Evolutionary conservation across 208 protist genomes (phyloP).

Genomic region (Lotmaria passim): DNA sequence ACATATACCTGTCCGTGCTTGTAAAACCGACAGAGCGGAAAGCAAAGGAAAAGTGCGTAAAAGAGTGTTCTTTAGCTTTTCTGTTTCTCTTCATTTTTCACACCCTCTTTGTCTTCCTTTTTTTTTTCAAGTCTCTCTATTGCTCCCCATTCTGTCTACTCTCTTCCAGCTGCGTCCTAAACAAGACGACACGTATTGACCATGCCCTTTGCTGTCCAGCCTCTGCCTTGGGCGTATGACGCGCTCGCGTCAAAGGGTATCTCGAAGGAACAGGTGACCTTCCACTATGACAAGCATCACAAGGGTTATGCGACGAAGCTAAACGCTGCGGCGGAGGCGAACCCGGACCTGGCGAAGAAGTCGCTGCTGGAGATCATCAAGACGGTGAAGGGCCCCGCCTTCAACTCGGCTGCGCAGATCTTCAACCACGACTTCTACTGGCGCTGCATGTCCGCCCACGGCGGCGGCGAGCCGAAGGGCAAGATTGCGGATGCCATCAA

Average conservation of each 20-base stretch:
- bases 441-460: conserved; percentile 76
- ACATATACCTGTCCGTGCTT: no score
- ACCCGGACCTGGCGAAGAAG: conserved; percentile 69
- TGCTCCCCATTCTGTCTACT: no score
- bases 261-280: conserved; percentile 88
- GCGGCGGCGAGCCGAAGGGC: conserved; percentile 67
- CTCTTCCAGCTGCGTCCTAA: no score
- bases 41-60: no score
- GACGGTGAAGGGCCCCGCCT: conserved; percentile 78
- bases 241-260: conserved; percentile 84
- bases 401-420: conserved; percentile 94
- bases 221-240: conserved; percentile 82
- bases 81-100: no score
- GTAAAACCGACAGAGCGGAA: no score
- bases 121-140: no score
- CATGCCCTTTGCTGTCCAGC: conserved; percentile 75
- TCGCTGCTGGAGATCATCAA: conserved; percentile 86
- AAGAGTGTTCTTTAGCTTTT: no score
- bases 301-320: conserved; percentile 92
- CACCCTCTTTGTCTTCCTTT: no score
- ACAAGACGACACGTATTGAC: no score
- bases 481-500: conserved; percentile 76
- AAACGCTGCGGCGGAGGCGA: conserved; percentile 76
- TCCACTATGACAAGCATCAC: conserved; percentile 94
- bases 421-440: conserved; percentile 97